Base-by-base conservation (phyloP, 2,329 filamentous ascomycete species). In the Fusarium neocosmosporiellum region DNA sequence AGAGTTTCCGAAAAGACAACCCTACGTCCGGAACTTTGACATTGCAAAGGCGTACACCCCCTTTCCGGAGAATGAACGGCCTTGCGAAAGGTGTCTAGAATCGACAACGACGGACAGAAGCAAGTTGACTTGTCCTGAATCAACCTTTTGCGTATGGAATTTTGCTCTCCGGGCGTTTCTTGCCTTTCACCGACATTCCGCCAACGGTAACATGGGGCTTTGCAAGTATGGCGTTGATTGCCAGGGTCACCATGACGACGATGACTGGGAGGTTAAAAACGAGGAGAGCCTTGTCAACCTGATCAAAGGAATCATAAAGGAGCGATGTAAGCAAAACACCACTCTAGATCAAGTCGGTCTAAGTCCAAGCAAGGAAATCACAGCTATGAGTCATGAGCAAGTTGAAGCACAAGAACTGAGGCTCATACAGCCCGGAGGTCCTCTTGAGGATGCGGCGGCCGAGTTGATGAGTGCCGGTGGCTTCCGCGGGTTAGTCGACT, bases 1-100 rank as follows among this genome's bases (percentile, higher is more conserved):
- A 2, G 39, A 39, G 0, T 7, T 60, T 27, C 48, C 39, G 7
- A 34, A 41, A 0, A 37, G 50, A 31, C 43, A 65, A 0, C n/a
- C 65, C 8, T 71, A 71, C 4, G n/a, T 71, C 4, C 29, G 20
- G 9, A 31, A 60, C 0, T 5, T 71, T 14, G 60, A 71, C 11
- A 41, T 71, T 2, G 55, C 57, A 0, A 33, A n/a, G 37, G 29
- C 24, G 0, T 71, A 71, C 7, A 6, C 36, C 0, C 65, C 69
- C 1, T 71, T 69, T 8, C 69, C 69, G 0, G 31, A 5, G 1
- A 20, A 18, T 3, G 37, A 27, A 39, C 18, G 7, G 20, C 20
- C 24, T 3, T 63, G 59, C 20, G 14, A 36, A 5, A 34, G 8
- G 14, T 63, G 59, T 22, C 1, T n/a, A 14, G 22, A 20, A 13